phyloP scores from a whole-genome alignment of 1,284 basidiomycete genomes.

The Ustilago trichophora region DNA sequence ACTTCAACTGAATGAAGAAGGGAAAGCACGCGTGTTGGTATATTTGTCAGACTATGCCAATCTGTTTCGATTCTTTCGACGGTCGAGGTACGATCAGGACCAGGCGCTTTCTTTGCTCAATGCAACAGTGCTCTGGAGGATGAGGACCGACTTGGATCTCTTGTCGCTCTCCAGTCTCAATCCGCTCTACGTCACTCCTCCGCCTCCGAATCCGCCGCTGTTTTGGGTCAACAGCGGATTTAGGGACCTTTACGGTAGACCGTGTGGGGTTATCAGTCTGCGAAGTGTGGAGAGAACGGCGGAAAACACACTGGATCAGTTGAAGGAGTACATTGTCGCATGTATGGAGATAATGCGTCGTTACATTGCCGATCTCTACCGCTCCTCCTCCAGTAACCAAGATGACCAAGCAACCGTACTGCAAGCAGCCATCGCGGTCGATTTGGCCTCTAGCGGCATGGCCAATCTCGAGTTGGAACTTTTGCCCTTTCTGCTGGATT shows the following conservation, averaged over 20 bases:
- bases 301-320: constrained; percentile 54
- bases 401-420: constrained; percentile 45
- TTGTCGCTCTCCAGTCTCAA: constrained; percentile 49
- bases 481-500: constrained; percentile 61
- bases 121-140: constrained; percentile 52
- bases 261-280: constrained; percentile 59
- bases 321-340: constrained; percentile 64
- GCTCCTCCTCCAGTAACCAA: too few relatives aligned
- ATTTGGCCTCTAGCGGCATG: constrained; percentile 53
- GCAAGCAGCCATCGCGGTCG: constrained; percentile 57
- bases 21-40: constrained; percentile 15
- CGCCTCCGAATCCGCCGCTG: constrained; percentile 52
- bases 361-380: constrained; percentile 51
- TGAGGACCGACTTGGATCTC: constrained; percentile 55
- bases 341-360: constrained; percentile 61
- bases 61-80: constrained; percentile 56
- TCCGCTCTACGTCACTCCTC: constrained; percentile 57
- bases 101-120: constrained; percentile 44
- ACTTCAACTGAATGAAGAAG: constrained; percentile 36
- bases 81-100: constrained; percentile 43
- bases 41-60: constrained; percentile 46
- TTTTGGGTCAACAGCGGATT: constrained; percentile 63
- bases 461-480: constrained; percentile 64
- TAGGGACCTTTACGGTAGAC: constrained; percentile 57
- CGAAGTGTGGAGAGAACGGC: constrained; percentile 55